Base-by-base conservation (phyloP, 352 stramenopile genomes). In the Globisporangium mamillatum region DNA sequence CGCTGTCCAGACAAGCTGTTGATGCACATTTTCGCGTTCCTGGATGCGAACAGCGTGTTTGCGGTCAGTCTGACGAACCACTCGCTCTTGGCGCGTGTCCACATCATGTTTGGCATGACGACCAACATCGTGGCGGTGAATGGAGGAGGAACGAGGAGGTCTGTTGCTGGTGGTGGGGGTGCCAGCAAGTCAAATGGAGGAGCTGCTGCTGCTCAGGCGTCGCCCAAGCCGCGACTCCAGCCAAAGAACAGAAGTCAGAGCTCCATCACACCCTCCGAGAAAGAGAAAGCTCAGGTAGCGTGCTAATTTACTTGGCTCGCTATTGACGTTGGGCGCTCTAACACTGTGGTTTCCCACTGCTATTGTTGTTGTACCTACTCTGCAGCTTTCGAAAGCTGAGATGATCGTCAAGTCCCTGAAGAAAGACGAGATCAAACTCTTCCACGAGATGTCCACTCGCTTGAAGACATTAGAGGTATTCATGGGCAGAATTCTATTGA, bases 361-460 rank as follows among this genome's bases (percentile, higher is more conserved):
- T 6, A 10, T 56, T 34, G 63, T 41, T 46, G 38, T 22, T 4
- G 38, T 48, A 16, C 5, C 38, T 48, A 20, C 8, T 52, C 63
- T 48, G n/a, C 70, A 94, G 72, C 75, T 85, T n/a, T 86, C 81
- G 1, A 91, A 91, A 62, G 81, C 86, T 1, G 85, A 93, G 46
- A 75, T 81, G 63, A 92, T 95, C 44, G 82, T 93, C 12, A 90
- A 92, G 66, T 87, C 83, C 29, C 70, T 95, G 7, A 95, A 90
- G 60, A 88, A 89, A 38, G 81, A 92, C 46, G 85, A 93, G 64
- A 91, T 95, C 65, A 95, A 95, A 69, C 69, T 92, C 8, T 93
- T 93, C 55, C 87, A 91, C 46, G 87, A 95, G 25, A 88, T 95
- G 82, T 92, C 84, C 20, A 89, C 80, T 1, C 78, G 81, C 32